These are phyloP conservation scores for Microsporum ferrugineum DNA, from an alignment of 2,329 filamentous ascomycete species.

Conservation along the genomic window DNA sequence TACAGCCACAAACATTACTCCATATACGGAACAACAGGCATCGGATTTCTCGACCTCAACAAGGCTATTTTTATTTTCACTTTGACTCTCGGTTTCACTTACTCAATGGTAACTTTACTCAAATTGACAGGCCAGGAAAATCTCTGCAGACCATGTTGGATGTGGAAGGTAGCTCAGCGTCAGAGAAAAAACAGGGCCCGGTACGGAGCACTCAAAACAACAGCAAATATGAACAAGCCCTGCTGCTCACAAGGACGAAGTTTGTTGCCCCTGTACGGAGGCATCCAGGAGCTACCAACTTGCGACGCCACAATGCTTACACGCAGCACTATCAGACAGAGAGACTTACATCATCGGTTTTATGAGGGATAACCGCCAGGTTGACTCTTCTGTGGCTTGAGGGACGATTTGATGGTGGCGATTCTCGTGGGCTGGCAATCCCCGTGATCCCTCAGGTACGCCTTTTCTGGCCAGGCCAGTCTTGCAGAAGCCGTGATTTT, in stretches of 20 bases:
- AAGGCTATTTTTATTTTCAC: neutral
- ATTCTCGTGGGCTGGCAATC: neutral
- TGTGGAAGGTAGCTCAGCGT: neutral
- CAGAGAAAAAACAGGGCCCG: neutral
- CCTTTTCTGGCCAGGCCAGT: neutral
- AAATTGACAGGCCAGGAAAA: neutral
- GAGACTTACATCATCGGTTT: neutral
- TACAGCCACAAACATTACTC: neutral
- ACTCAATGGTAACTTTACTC: neutral
- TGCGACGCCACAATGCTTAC: neutral
- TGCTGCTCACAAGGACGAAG: neutral
- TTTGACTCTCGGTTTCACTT: neutral
- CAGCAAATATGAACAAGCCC: neutral
- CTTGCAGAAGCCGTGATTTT: neutral
- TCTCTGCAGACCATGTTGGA: neutral
- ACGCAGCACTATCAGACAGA: neutral
- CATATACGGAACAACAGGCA: neutral
- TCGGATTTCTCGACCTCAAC: neutral
- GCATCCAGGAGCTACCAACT: neutral
- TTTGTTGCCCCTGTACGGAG: neutral
- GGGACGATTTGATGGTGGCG: neutral
- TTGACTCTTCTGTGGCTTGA: neutral
- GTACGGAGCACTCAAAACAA: neutral
- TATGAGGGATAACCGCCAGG: too few relatives aligned
- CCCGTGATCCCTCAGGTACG: neutral